Percentiles rank a stretch among this genome's conserved stretches.
These are phyloP conservation scores for Myxozyma monticola DNA, from an alignment of 805 yeast species.

Conservation along the genomic window DNA sequence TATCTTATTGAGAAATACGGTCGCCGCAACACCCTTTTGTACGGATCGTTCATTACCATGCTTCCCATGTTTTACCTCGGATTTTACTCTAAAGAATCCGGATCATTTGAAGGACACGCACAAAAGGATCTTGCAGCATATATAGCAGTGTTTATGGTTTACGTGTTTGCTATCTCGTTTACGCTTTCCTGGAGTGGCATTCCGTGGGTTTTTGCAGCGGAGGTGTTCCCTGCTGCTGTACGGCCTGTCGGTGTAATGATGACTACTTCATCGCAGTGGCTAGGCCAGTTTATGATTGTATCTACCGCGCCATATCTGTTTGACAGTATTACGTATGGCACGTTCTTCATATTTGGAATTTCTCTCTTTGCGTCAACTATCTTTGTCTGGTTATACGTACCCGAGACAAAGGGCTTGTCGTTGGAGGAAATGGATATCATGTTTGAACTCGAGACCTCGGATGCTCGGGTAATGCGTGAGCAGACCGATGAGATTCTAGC, in stretches of 20 bases:
- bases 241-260: slow-evolving; percentile 65
- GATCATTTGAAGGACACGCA: slow-evolving; percentile 13
- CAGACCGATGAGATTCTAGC: slow-evolving; percentile 15
- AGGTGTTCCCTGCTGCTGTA: slow-evolving; percentile 61
- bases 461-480: slow-evolving; percentile 8
- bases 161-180: slow-evolving; percentile 15
- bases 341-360: slow-evolving; percentile 31
- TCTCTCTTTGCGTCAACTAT: slow-evolving; percentile 31
- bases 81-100: slow-evolving; percentile 15
- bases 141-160: slow-evolving; percentile 21
- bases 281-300: slow-evolving; percentile 45
- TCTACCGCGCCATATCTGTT: slow-evolving; percentile 52
- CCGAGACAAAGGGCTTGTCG: slow-evolving; percentile 65
- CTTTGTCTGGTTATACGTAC: slow-evolving; percentile 59
- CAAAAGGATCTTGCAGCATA: slow-evolving; percentile 3
- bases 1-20: slow-evolving; percentile 72
- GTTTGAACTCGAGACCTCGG: slow-evolving; percentile 37
- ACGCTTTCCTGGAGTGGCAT: slow-evolving; percentile 22
- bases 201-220: slow-evolving; percentile 64
- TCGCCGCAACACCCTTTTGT: slow-evolving; percentile 60
- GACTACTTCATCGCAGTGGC: slow-evolving; percentile 68
- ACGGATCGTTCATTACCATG: slow-evolving; percentile 64
- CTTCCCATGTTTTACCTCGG: slow-evolving; percentile 36
- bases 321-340: slow-evolving; percentile 28
- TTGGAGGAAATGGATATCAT: slow-evolving; percentile 81